phyloP scores from a whole-genome alignment of 2,329 filamentous ascomycete species.

The Corniculantispora saksenae region DNA sequence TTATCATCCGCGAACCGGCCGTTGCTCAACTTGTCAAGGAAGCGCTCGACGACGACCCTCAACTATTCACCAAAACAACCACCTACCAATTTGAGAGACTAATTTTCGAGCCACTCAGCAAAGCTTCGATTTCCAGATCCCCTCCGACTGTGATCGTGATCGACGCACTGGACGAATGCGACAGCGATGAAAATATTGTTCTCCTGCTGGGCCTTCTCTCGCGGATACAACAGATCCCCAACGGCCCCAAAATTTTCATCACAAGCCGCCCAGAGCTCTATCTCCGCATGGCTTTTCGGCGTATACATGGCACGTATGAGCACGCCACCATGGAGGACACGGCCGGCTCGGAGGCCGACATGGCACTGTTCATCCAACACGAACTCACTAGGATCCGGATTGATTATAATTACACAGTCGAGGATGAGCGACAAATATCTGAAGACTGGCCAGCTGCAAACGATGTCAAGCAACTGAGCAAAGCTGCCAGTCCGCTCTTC shows the following conservation, averaged over 20 bases:
- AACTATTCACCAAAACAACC: not conserved
- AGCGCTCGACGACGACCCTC: conserved; percentile 5
- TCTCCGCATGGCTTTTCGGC: conserved; percentile 35
- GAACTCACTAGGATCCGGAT: conserved; percentile 32
- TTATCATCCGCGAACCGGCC: conserved; percentile 29
- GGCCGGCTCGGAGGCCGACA: conserved; percentile 33
- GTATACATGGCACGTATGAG: conserved; percentile 32
- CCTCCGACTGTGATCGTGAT: not conserved
- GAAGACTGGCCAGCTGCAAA: conserved; percentile 16
- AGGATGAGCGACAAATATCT: conserved; percentile 3
- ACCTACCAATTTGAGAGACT: conserved; percentile 5
- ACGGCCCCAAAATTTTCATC: conserved; percentile 35
- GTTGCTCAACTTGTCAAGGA: not conserved
- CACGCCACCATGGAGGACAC: conserved; percentile 38
- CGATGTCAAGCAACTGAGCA: conserved; percentile 22
- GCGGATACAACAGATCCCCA: not conserved
- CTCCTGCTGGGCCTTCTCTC: conserved; percentile 14
- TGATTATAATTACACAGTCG: conserved; percentile 23
- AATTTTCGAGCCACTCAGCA: not conserved
- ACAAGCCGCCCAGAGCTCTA: conserved; percentile 42
- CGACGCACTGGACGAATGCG: conserved; percentile 13
- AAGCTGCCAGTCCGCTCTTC: conserved; percentile 33
- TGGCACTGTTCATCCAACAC: conserved; percentile 33
- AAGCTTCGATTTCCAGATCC: not conserved
- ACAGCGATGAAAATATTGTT: not conserved